Conservation (phyloP, 1,139 yeast species). For the Lodderomyces metapsilosis region DNA sequence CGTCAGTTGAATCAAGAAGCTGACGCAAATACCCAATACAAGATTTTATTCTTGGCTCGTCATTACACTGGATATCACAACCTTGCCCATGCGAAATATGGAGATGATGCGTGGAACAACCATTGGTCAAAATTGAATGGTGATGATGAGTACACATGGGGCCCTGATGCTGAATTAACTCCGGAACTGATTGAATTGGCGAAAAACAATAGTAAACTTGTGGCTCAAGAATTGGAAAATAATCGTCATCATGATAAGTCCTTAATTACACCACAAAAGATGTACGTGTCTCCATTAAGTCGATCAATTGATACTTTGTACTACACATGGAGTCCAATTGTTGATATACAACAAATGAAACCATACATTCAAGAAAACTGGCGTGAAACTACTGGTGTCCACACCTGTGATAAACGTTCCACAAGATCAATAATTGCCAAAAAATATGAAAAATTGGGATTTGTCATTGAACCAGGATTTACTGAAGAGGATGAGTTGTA, state of each 20-base stretch:
- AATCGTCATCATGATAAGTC: slow-evolving; percentile 14
- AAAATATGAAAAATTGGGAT: slow-evolving; percentile 32
- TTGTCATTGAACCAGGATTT: slow-evolving; percentile 37
- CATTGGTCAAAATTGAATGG: slow-evolving; percentile 44
- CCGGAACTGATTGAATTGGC: slow-evolving; percentile 42
- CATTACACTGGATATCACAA: slow-evolving; percentile 51
- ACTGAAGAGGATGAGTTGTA: slow-evolving; percentile 41
- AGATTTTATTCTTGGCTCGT: slow-evolving; percentile 41
- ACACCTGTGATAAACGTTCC: slow-evolving; percentile 45
- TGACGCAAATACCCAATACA: slow-evolving; percentile 27
- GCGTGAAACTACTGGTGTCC: slow-evolving; percentile 45
- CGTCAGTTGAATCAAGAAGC: slow-evolving; percentile 28
- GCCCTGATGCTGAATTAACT: slow-evolving; percentile 47
- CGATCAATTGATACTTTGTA: slow-evolving; percentile 40
- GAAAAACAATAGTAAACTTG: slow-evolving; percentile 23
- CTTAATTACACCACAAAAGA: slow-evolving; percentile 27
- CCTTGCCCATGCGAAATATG: slow-evolving; percentile 41
- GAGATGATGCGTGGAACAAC: slow-evolving; percentile 43
- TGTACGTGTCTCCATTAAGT: slow-evolving; percentile 37
- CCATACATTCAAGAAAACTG: slow-evolving; percentile 42
- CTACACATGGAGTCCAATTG: slow-evolving; percentile 30
- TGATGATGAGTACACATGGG: slow-evolving; percentile 46
- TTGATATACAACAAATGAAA: slow-evolving; percentile 22
- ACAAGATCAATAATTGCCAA: slow-evolving; percentile 28
- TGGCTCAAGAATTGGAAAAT: slow-evolving; percentile 23